Evolutionary conservation across 208 protist genomes (phyloP).

Genomic region (Wallacemonas rigidus): DNA sequence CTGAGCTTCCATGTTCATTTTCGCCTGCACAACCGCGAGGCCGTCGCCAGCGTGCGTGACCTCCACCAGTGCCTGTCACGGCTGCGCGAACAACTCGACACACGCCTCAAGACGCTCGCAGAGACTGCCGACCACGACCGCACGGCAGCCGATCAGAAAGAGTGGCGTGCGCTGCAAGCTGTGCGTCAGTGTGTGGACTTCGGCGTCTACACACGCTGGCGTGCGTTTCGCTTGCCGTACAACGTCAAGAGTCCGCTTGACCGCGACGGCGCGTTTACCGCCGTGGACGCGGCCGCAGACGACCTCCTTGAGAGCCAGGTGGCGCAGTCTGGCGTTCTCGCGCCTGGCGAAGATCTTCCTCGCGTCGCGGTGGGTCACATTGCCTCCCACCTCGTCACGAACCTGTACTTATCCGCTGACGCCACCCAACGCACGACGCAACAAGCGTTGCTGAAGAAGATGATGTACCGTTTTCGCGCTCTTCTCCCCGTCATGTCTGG

Average conservation of each 20-base stretch:
- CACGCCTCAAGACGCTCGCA: constrained; percentile 1
- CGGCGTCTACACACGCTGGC: constrained; percentile 86
- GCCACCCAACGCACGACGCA: constrained; percentile 26
- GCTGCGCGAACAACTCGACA: constrained; percentile 36
- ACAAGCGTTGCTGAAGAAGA: constrained; percentile 37
- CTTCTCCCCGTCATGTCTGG: constrained; percentile 70
- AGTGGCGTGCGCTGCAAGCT: constrained; percentile 14
- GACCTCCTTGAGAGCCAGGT: constrained; percentile 52
- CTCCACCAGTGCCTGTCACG: constrained; percentile 61
- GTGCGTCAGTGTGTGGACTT: constrained; percentile 74
- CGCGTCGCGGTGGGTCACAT: constrained; percentile 30
- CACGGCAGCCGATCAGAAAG: not conserved
- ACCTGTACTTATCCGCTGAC: constrained; percentile 23
- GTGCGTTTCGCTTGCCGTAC: constrained; percentile 85
- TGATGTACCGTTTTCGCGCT: constrained; percentile 56
- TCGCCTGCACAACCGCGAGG: constrained; percentile 42
- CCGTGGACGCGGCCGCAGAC: constrained; percentile 47
- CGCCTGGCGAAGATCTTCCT: constrained; percentile 23
- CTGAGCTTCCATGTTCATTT: constrained; percentile 88
- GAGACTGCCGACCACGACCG: not conserved
- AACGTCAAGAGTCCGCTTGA: constrained; percentile 66
- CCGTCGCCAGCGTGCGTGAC: constrained; percentile 51
- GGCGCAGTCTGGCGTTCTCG: constrained; percentile 16
- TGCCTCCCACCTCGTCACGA: constrained; percentile 29
- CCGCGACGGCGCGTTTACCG: constrained; percentile 17